Evolutionary conservation across 768 basidiomycete genomes (phyloP), one percentile per base, ranked within the genome.

Genomic region (Suillus subalutaceus): DNA sequence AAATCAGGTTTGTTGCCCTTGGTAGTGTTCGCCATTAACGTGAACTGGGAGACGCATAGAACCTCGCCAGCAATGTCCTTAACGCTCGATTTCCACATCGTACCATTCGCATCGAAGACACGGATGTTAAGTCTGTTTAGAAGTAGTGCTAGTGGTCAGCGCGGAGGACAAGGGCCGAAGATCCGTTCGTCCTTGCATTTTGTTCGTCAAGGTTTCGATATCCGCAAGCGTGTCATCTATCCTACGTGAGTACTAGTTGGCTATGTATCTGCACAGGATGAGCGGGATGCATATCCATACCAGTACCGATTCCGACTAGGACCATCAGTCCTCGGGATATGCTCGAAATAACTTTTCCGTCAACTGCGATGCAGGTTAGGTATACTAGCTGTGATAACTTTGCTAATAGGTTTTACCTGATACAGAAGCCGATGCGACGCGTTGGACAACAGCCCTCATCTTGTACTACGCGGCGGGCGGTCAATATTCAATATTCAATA

Each of bases 1-100:
- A 98, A 98, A 77, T 97, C 95, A 16, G 92, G 92, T 73, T 96
- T 94, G 74, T 83, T 92, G 35, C 94, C 94, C 77, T 97, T 97
- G 62, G 84, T 82, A 20, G 94, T 94, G 66, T 91, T 90, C 30
- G 95, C 92, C 73, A 96, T 77, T 35, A 99, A 83, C 2, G 96
- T 96, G 76, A 97, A 97, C 71, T 99, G 97, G 1, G 96, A 96
- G 18, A 96, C 94, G 71, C 96, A 98, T 5, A 99, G 86, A 15
- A 99, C 85, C 62, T 97, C 95, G 53, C 95, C 96, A 30, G 87
- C 86, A 30, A 97, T 86, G 69, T 98, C 96, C 77, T 89, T 92
- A 58, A 99, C 91, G 73, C 81, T 93, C 26, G 84, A 79, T 78
- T 93, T 96, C 97, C 97, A 99, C 86, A 91, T 90, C 65, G 85